Evolutionary conservation across 192 early-diverging fungal genomes (phyloP).

Genomic region (Pilaira anomala): DNA sequence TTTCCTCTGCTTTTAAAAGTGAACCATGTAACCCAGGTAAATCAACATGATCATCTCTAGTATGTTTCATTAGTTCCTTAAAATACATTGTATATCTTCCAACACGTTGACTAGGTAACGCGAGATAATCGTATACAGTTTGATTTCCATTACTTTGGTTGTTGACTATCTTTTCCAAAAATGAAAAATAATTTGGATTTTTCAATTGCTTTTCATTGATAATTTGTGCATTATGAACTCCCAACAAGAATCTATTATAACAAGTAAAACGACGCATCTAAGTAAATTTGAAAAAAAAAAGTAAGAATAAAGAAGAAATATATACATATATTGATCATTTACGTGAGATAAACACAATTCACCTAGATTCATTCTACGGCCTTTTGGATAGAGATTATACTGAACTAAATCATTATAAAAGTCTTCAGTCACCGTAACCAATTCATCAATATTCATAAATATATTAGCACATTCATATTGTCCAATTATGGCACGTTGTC

Average conservation of each 20-base stretch:
- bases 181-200: constrained; percentile 17
- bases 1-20: constrained; percentile 26
- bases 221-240: constrained; percentile 26
- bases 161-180: constrained; percentile 39
- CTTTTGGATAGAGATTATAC: constrained; percentile 23
- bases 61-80: constrained; percentile 28
- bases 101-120: constrained; percentile 31
- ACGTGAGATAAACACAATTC: constrained; percentile 32
- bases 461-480: constrained; percentile 54
- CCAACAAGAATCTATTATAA: constrained; percentile 60
- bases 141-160: constrained; percentile 54
- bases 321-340: background rate
- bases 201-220: constrained; percentile 29
- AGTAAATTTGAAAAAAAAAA: constrained; percentile 12
- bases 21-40: constrained; percentile 16
- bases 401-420: constrained; percentile 48
- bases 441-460: constrained; percentile 61
- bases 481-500: constrained; percentile 46
- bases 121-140: constrained; percentile 35
- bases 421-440: constrained; percentile 49
- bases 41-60: constrained; percentile 17
- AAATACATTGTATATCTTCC: constrained; percentile 31
- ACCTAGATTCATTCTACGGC: constrained; percentile 31
- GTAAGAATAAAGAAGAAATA: constrained; percentile 6
- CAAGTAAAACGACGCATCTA: constrained; percentile 56